Percentiles rank a stretch among this genome's conserved stretches.
These are phyloP conservation scores for Ceratocystiopsis brevicomis DNA, from an alignment of 2,329 filamentous ascomycete genomes.

Conservation along the genomic window DNA sequence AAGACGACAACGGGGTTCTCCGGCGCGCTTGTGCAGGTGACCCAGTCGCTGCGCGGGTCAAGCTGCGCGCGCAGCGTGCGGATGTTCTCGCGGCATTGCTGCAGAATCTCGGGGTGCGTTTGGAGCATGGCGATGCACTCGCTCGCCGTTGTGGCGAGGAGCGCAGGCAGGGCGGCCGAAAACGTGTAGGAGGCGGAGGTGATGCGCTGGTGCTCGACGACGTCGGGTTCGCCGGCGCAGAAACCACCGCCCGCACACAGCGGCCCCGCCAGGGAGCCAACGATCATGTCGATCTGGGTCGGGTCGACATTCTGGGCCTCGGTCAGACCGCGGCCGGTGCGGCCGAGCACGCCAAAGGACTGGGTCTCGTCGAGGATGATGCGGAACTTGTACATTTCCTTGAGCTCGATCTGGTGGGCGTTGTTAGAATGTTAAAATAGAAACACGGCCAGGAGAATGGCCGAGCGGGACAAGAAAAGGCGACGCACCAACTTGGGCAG, in stretches of 20 bases:
- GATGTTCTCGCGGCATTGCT: slow-evolving; percentile 68
- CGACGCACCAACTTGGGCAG: slow-evolving; percentile 60
- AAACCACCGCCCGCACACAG: slow-evolving; percentile 89
- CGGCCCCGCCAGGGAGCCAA: slow-evolving; percentile 78
- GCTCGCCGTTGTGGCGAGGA: slow-evolving; percentile 87
- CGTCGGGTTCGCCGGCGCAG: slow-evolving; percentile 78
- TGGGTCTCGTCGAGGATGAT: slow-evolving; percentile 94
- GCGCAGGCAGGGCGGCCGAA: slow-evolving; percentile 81
- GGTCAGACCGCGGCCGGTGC: slow-evolving; percentile 78
- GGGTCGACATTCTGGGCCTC: slow-evolving; percentile 95
- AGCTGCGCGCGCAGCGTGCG: slow-evolving; percentile 70
- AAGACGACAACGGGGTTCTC: slow-evolving; percentile 83
- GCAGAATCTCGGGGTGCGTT: slow-evolving; percentile 65
- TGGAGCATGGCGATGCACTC: slow-evolving; percentile 78
- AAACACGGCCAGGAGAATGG: too few relatives aligned
- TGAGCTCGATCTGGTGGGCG: slow-evolving; percentile 56
- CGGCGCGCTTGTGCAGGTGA: slow-evolving; percentile 56
- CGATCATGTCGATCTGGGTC: slow-evolving; percentile 87
- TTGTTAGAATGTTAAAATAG: too few relatives aligned
- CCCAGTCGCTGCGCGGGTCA: slow-evolving; percentile 86
- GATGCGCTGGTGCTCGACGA: slow-evolving; percentile 91
- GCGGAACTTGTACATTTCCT: slow-evolving; percentile 93
- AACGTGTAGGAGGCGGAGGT: slow-evolving; percentile 85
- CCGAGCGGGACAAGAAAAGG: not conserved
- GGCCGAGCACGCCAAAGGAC: slow-evolving; percentile 87